Percentiles rank a stretch among this genome's conserved stretches.
phyloP scores from a whole-genome alignment of 495 filamentous ascomycete genomes.

The Cetradonia linearis region DNA sequence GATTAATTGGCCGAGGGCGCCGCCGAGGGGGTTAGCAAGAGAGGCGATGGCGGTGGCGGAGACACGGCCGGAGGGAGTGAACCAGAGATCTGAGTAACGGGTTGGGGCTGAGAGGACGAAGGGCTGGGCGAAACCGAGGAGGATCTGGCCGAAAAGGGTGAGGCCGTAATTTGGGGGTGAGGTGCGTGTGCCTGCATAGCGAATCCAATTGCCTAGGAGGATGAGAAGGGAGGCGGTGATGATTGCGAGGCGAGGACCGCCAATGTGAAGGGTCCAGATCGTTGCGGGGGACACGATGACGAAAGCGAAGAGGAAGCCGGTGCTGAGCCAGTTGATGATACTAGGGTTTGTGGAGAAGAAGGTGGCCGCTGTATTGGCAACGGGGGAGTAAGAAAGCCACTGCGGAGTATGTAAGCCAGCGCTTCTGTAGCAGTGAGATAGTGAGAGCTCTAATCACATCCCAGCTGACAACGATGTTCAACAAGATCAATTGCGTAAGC shows the following conservation, averaged over 20 bases:
- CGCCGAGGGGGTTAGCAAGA: constrained; percentile 80
- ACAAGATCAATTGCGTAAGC: constrained; percentile 56
- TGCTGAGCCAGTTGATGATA: constrained; percentile 87
- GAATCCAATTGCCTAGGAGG: constrained; percentile 83
- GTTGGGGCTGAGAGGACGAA: constrained; percentile 88
- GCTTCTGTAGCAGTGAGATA: not conserved
- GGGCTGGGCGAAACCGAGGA: constrained; percentile 81
- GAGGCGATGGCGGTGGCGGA: constrained; percentile 79
- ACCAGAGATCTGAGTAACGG: constrained; percentile 90
- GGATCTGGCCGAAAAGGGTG: constrained; percentile 90
- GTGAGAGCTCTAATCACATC: constrained; percentile 54
- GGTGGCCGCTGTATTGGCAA: constrained; percentile 61
- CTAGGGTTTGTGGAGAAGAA: constrained; percentile 70
- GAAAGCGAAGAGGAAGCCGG: constrained; percentile 77
- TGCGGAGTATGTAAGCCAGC: constrained; percentile 26
- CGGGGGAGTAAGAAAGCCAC: constrained; percentile 91
- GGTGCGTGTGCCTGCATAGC: constrained; percentile 67
- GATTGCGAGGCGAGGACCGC: constrained; percentile 70
- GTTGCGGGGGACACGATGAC: constrained; percentile 58
- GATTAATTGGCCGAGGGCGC: constrained; percentile 77
- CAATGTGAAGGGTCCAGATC: constrained; percentile 69
- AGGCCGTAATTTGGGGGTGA: constrained; percentile 50
- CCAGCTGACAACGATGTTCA: constrained; percentile 93
- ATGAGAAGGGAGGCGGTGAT: constrained; percentile 60
- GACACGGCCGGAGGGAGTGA: constrained; percentile 71